Percentiles rank a stretch among this genome's conserved stretches.
These are phyloP conservation scores for Dunaliella salina DNA, from an alignment of 163 green algal species.

Conservation along the genomic window DNA sequence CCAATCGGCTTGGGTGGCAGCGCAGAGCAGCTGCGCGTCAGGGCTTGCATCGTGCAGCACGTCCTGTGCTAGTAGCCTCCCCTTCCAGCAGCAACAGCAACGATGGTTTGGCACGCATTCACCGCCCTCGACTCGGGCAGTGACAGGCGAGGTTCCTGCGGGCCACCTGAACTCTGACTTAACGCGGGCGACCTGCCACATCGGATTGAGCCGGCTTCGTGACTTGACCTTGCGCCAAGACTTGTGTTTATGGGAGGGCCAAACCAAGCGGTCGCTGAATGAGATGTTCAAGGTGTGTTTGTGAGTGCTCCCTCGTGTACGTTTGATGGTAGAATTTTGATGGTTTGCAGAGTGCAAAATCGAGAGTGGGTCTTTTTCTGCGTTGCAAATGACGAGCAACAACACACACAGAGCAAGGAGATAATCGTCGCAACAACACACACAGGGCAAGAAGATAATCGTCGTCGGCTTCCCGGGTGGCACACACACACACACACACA, in stretches of 20 bases:
- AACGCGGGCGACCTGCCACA: conserved; percentile 59
- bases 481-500: not conserved
- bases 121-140: too few relatives aligned
- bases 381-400: too few relatives aligned
- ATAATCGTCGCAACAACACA: too few relatives aligned
- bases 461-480: conserved; percentile 60
- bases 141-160: conserved; percentile 47
- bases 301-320: not conserved
- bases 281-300: conserved; percentile 9
- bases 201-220: conserved; percentile 65
- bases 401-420: conserved; percentile 54
- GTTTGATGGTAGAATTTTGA: not conserved
- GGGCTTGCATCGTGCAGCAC: too few relatives aligned
- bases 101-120: too few relatives aligned
- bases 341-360: not conserved
- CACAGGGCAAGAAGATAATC: conserved; percentile 54
- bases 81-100: too few relatives aligned
- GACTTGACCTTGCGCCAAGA: conserved; percentile 73
- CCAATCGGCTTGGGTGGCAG: too few relatives aligned
- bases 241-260: conserved; percentile 52
- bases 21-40: too few relatives aligned
- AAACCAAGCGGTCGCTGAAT: conserved; percentile 39
- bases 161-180: conserved; percentile 73
- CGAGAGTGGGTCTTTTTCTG: not conserved
- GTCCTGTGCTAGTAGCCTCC: too few relatives aligned